Conservation (phyloP, 2,329 filamentous ascomycete species). For the Coniochaeta hoffmannii region DNA sequence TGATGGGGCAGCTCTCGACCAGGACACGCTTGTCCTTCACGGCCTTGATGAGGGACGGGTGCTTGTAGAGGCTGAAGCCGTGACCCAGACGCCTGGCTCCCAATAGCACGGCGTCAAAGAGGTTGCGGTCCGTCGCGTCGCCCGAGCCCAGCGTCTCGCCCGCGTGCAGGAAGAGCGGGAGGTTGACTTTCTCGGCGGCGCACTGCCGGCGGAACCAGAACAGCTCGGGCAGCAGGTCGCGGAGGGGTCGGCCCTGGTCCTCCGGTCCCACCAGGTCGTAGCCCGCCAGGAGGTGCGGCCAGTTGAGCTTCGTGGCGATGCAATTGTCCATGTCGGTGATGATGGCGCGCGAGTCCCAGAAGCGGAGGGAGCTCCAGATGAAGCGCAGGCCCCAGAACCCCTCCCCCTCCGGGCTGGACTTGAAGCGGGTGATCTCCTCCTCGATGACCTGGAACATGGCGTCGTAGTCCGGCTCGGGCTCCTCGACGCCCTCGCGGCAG, state of each 20-base stretch:
- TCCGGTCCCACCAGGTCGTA: conserved; percentile 90
- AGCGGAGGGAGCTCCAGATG: conserved; percentile 75
- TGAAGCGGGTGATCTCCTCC: conserved; percentile 74
- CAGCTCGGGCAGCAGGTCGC: conserved; percentile 71
- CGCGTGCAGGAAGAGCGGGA: conserved; percentile 95
- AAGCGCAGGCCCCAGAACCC: conserved; percentile 78
- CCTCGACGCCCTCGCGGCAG: conserved; percentile 55
- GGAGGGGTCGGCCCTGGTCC: conserved; percentile 67
- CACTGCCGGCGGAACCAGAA: conserved; percentile 94
- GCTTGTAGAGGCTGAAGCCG: conserved; percentile 82
- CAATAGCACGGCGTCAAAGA: conserved; percentile 83
- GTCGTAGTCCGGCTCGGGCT: conserved; percentile 58
- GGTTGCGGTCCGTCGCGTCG: conserved; percentile 66
- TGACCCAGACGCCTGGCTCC: conserved; percentile 87
- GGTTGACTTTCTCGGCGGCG: conserved; percentile 64
- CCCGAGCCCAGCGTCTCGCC: conserved; percentile 78
- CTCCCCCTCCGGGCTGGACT: conserved; percentile 59
- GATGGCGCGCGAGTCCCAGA: conserved; percentile 55
- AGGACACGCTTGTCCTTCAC: conserved; percentile 84
- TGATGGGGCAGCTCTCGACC: conserved; percentile 84
- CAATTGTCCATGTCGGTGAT: conserved; percentile 81
- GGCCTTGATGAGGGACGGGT: conserved; percentile 81
- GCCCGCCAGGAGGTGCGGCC: conserved; percentile 73
- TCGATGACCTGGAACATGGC: conserved; percentile 66
- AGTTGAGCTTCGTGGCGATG: conserved; percentile 71